phyloP scores from a whole-genome alignment of 352 stramenopile genomes.

The Bremia lactucae region DNA sequence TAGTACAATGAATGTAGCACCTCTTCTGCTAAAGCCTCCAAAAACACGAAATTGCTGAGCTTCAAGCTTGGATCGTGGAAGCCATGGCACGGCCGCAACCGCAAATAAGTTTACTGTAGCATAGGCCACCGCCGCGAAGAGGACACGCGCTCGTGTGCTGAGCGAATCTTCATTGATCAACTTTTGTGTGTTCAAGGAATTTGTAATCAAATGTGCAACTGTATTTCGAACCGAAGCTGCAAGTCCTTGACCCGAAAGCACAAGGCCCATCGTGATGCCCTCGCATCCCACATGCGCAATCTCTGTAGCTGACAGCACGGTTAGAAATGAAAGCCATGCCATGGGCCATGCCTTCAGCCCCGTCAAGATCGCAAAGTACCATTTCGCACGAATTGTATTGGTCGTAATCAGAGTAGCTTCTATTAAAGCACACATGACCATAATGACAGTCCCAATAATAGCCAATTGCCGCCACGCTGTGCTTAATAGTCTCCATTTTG shows the following conservation, averaged over 20 bases:
- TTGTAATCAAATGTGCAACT: conserved; percentile 19
- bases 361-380: conserved; percentile 30
- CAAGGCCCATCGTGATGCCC: conserved; percentile 37
- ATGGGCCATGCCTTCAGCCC: conserved; percentile 26
- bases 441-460: conserved; percentile 16
- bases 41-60: conserved; percentile 30
- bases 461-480: conserved; percentile 31
- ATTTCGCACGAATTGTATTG: conserved; percentile 23
- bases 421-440: conserved; percentile 17
- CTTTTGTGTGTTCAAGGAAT: conserved; percentile 12
- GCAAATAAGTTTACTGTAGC: conserved; percentile 23
- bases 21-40: conserved; percentile 19
- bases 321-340: conserved; percentile 31
- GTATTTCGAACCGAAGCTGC: conserved; percentile 18
- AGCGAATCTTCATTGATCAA: conserved; percentile 18
- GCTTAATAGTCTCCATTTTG: conserved; percentile 29
- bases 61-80: conserved; percentile 32
- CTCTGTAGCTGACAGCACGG: conserved; percentile 34
- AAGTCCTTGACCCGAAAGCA: conserved; percentile 39
- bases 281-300: conserved; percentile 41
- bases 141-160: conserved; percentile 14
- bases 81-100: conserved; percentile 9
- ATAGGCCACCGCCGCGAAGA: conserved; percentile 13
- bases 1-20: conserved; percentile 16
- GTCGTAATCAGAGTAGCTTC: conserved; percentile 29